These are phyloP conservation scores for Chytridium lagenaria DNA, from an alignment of 371 early-diverging fungal genomes.

Conservation along the genomic window DNA sequence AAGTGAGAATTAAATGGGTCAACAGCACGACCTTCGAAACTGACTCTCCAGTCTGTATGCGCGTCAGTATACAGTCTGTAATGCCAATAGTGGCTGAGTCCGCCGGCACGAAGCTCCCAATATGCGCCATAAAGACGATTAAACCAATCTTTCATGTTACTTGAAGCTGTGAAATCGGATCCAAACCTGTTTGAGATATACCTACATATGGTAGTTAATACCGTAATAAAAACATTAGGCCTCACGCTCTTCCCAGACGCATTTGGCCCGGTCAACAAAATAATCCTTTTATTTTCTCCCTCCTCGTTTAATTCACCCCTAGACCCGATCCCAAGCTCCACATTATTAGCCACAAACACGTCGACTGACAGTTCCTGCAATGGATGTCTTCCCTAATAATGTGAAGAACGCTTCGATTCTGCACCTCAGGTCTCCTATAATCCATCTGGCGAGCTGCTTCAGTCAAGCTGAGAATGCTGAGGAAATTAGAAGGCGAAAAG, in stretches of 20 bases:
- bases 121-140: slow-evolving; percentile 79
- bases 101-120: slow-evolving; percentile 78
- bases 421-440: slow-evolving; percentile 67
- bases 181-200: slow-evolving; percentile 75
- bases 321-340: slow-evolving; percentile 44
- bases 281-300: slow-evolving; percentile 46
- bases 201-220: slow-evolving; percentile 43
- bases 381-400: slow-evolving; percentile 75
- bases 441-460: slow-evolving; percentile 62
- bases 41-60: slow-evolving; percentile 58
- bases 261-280: slow-evolving; percentile 78
- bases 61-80: slow-evolving; percentile 63
- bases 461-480: slow-evolving; percentile 68
- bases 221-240: background rate
- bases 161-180: slow-evolving; percentile 6
- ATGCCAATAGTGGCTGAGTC: slow-evolving; percentile 58
- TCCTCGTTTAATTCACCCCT: slow-evolving; percentile 3
- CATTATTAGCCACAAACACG: slow-evolving; percentile 72
- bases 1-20: background rate
- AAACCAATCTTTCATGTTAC: slow-evolving; percentile 60
- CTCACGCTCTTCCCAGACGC: slow-evolving; percentile 70
- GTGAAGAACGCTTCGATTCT: slow-evolving; percentile 55
- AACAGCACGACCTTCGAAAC: slow-evolving; percentile 43
- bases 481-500: slow-evolving; percentile 14
- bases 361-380: slow-evolving; percentile 70